Conservation (phyloP, 768 basidiomycete genomes). For the Clathrus columnatus region DNA sequence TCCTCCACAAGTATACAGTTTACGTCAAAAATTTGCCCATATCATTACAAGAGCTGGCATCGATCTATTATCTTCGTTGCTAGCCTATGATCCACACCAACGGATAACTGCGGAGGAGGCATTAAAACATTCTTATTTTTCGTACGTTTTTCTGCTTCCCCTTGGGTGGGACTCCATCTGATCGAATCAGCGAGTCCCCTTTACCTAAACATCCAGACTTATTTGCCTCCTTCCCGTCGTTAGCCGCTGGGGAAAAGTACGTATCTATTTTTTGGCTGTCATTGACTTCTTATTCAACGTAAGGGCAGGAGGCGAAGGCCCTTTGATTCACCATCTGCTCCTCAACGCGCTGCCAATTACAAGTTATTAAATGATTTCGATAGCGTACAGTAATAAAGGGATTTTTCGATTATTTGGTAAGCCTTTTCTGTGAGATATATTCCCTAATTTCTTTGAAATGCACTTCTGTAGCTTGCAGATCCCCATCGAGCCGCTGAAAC, state of each 20-base stretch:
- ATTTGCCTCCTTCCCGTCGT: slow-evolving; percentile 92
- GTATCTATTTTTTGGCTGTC: slow-evolving; percentile 18
- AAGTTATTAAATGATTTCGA: slow-evolving; percentile 61
- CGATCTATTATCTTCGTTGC: slow-evolving; percentile 69
- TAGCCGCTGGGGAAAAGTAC: slow-evolving; percentile 93
- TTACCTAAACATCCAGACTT: slow-evolving; percentile 93
- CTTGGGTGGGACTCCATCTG: background rate
- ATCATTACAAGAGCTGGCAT: slow-evolving; percentile 68
- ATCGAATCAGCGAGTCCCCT: slow-evolving; percentile 68
- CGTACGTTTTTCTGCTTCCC: slow-evolving; percentile 35
- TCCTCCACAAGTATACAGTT: slow-evolving; percentile 63
- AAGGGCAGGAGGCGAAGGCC: slow-evolving; percentile 59
- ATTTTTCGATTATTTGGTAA: background rate
- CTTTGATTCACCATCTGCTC: slow-evolving; percentile 74
- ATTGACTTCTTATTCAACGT: background rate
- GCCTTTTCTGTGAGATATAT: background rate
- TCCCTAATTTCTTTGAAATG: slow-evolving; percentile 63
- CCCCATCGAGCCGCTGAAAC: slow-evolving; percentile 65
- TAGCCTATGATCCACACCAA: slow-evolving; percentile 83
- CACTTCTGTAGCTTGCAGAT: slow-evolving; percentile 54
- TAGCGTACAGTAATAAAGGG: slow-evolving; percentile 19
- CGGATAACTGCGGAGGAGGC: slow-evolving; percentile 89
- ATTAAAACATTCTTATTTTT: slow-evolving; percentile 84
- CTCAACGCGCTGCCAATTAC: slow-evolving; percentile 60
- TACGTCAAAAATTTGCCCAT: slow-evolving; percentile 82